phyloP scores from a whole-genome alignment of 257 asterid genomes.

The Nyctanthes arbortristis region DNA sequence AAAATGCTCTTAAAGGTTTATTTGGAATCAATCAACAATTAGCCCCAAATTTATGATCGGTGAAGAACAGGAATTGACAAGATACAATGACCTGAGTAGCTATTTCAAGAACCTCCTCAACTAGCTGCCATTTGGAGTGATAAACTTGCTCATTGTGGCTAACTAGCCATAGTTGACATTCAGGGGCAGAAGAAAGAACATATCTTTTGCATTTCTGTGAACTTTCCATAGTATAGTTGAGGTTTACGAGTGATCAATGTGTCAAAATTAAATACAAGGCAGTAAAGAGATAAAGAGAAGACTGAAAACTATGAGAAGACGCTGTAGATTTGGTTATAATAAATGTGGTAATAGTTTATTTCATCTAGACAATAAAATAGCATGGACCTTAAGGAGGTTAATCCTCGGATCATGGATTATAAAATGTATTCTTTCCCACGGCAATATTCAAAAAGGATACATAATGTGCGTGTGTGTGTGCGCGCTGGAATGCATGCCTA shows the following conservation, averaged over 20 bases:
- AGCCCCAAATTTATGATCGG: not conserved
- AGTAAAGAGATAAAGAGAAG: not conserved
- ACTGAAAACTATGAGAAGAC: not conserved
- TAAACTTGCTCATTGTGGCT: slow-evolving; percentile 5
- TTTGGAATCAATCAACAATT: not conserved
- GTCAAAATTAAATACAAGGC: not conserved
- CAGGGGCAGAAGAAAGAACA: not conserved
- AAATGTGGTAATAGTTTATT: not conserved
- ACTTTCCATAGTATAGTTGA: slow-evolving; percentile 11
- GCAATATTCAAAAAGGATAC: not conserved
- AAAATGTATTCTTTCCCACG: slow-evolving; percentile 1
- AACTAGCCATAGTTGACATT: slow-evolving; percentile 10
- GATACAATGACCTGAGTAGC: not conserved
- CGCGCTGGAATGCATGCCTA: not conserved
- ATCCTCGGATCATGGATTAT: slow-evolving; percentile 11
- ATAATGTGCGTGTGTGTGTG: not conserved
- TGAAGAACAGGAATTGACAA: not conserved
- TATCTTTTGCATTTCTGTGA: slow-evolving; percentile 1
- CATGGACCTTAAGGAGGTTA: slow-evolving; percentile 10
- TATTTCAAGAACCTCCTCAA: not conserved
- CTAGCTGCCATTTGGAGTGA: slow-evolving; percentile 5
- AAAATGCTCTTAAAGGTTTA: not conserved
- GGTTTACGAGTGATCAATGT: slow-evolving; percentile 6
- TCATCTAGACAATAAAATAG: not conserved
- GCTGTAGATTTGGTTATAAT: not conserved